Percentiles rank a stretch among this genome's conserved stretches.
phyloP scores from a whole-genome alignment of 495 filamentous ascomycete species.

The Neurospora terricola region DNA sequence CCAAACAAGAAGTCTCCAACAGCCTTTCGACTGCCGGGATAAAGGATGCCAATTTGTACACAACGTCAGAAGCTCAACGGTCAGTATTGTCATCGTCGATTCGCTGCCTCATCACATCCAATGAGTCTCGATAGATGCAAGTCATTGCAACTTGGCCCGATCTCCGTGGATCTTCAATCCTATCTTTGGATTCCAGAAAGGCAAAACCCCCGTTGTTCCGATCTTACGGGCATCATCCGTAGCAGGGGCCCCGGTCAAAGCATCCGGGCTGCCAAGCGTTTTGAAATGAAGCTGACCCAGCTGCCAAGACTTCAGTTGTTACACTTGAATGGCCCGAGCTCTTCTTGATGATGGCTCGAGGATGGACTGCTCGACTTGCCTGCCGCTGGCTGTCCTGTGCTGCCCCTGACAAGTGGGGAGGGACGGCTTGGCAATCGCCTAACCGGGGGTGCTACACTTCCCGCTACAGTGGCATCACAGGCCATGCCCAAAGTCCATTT shows the following conservation, averaged over 20 bases:
- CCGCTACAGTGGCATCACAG: neutral
- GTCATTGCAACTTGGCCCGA: neutral
- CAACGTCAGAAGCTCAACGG: neutral
- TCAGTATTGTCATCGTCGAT: no score
- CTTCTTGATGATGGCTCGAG: no score
- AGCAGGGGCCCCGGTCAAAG: neutral
- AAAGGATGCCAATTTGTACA: neutral
- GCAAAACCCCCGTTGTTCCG: neutral
- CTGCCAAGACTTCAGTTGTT: neutral
- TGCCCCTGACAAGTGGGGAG: neutral
- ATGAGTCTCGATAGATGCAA: neutral
- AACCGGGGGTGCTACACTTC: neutral
- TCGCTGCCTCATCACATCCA: neutral
- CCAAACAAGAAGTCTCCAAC: neutral
- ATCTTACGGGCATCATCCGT: neutral
- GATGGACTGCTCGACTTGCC: neutral
- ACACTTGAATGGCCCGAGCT: neutral
- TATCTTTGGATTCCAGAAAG: neutral
- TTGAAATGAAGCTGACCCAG: neutral
- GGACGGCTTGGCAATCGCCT: neutral
- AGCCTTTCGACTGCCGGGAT: neutral
- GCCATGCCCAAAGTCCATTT: neutral
- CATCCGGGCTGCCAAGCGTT: neutral
- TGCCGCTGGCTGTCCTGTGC: neutral
- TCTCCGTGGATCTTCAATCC: neutral